Evolutionary conservation across 352 stramenopile genomes (phyloP).

Genomic region (Phytophthora sojae): DNA sequence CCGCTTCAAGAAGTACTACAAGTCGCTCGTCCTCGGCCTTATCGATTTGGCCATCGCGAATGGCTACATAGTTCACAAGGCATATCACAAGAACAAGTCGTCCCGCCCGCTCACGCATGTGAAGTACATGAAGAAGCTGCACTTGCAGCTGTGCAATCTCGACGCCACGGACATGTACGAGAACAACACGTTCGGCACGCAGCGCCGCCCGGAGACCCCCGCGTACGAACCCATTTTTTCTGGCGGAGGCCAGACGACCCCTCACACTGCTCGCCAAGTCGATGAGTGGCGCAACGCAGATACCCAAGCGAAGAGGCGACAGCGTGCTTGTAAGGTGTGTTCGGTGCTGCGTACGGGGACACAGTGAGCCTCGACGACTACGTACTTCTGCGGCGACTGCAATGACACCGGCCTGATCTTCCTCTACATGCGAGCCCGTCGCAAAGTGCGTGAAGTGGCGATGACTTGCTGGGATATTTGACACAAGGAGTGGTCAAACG

Average conservation of each 20-base stretch:
- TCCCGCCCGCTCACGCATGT: background rate
- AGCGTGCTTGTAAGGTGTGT: background rate
- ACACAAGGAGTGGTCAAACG: background rate
- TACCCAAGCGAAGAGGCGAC: background rate
- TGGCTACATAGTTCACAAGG: background rate
- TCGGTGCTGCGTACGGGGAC: background rate
- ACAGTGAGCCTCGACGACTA: conserved; percentile 1
- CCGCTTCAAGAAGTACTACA: background rate
- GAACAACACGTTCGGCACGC: background rate
- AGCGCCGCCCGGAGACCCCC: background rate
- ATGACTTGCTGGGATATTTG: conserved; percentile 17
- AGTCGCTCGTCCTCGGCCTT: background rate
- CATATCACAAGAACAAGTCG: background rate
- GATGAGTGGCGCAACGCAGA: background rate
- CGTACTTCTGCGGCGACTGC: conserved; percentile 5
- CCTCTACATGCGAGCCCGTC: background rate
- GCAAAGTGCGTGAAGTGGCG: background rate
- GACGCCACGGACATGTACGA: background rate
- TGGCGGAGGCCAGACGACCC: background rate
- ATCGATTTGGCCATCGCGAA: background rate
- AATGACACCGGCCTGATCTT: background rate
- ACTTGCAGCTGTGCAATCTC: background rate
- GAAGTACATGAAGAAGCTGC: conserved; percentile 8
- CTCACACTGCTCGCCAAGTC: background rate
- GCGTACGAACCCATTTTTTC: background rate